A percentile compares a stretch with the other conserved stretches of the same genome.
phyloP scores from a whole-genome alignment of 495 filamentous ascomycete genomes.

The Tuber melanosporum region DNA sequence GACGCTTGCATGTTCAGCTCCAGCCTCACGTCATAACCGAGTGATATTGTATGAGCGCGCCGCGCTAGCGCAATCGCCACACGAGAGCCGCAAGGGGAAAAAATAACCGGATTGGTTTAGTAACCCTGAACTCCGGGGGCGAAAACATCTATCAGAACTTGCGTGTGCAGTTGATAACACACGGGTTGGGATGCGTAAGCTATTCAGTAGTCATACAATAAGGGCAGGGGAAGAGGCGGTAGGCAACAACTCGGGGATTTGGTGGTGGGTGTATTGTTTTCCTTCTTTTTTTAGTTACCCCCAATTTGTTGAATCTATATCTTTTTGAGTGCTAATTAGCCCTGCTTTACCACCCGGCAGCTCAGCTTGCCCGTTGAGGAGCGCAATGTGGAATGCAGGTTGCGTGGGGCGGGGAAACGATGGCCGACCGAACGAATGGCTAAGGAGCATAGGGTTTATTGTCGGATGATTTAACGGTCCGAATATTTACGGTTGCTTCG shows the following conservation, averaged over 20 bases:
- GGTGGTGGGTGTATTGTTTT: too few relatives aligned
- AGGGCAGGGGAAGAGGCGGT: too few relatives aligned
- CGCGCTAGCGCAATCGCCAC: background rate
- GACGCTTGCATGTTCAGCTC: background rate
- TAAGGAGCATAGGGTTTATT: background rate
- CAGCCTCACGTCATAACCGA: background rate
- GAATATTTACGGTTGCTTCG: background rate
- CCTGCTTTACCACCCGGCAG: too few relatives aligned
- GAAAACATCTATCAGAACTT: background rate
- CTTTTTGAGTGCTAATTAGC: too few relatives aligned
- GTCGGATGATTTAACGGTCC: background rate
- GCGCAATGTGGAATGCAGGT: rapidly evolving
- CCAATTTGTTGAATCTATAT: too few relatives aligned
- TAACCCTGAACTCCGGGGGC: background rate
- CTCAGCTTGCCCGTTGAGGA: background rate
- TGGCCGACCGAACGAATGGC: background rate
- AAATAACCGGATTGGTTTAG: too few relatives aligned
- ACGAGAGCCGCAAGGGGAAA: background rate
- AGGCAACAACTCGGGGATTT: too few relatives aligned
- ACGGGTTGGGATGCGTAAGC: background rate
- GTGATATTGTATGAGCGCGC: background rate
- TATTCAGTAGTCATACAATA: background rate
- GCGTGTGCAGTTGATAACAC: background rate
- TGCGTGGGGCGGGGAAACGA: background rate
- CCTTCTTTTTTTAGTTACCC: too few relatives aligned